Conservation (phyloP, 2,329 filamentous ascomycete genomes). For the Fusarium pseudocircinatum region DNA sequence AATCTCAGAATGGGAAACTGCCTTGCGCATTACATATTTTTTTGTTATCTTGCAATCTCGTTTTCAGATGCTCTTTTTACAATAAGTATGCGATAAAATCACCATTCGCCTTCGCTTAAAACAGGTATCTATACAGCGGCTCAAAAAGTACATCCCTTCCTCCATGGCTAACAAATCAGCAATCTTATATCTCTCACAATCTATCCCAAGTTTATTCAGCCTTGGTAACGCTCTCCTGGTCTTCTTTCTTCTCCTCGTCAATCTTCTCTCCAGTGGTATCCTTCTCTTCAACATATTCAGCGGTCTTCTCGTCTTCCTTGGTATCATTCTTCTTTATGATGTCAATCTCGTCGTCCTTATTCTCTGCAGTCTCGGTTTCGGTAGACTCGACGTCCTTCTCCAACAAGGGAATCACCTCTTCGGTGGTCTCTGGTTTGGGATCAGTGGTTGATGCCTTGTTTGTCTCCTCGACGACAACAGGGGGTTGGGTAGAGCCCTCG, state of each 20-base stretch:
- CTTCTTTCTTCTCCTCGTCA: conserved; percentile 21
- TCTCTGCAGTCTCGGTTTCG: conserved; percentile 3
- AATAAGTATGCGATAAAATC: conserved; percentile 39
- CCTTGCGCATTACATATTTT: conserved; percentile 14
- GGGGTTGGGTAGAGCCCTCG: conserved; percentile 13
- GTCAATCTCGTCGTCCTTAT: conserved; percentile 1
- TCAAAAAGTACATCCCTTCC: conserved; percentile 35
- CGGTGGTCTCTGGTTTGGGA: conserved; percentile 3
- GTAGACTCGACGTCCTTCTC: conserved; percentile 16
- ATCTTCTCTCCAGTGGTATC: conserved; percentile 15
- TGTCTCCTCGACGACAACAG: conserved; percentile 16
- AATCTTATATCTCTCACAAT: conserved; percentile 30
- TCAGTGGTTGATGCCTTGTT: conserved; percentile 1
- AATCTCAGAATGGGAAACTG: conserved; percentile 28
- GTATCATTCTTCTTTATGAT: conserved; percentile 10
- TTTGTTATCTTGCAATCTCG: conserved; percentile 12
- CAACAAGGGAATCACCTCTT: conserved; percentile 20
- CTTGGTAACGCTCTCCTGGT: conserved; percentile 11
- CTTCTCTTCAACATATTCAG: conserved; percentile 18
- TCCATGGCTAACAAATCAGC: conserved; percentile 31
- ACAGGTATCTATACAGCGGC: conserved; percentile 46
- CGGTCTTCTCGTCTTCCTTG: conserved; percentile 2
- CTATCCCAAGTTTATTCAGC: conserved; percentile 25
- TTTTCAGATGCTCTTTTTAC: conserved; percentile 22
- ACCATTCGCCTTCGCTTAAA: conserved; percentile 47